These are phyloP conservation scores for Brasenia schreberi DNA, from an alignment of 164 flowering plant genomes.

Conservation along the genomic window DNA sequence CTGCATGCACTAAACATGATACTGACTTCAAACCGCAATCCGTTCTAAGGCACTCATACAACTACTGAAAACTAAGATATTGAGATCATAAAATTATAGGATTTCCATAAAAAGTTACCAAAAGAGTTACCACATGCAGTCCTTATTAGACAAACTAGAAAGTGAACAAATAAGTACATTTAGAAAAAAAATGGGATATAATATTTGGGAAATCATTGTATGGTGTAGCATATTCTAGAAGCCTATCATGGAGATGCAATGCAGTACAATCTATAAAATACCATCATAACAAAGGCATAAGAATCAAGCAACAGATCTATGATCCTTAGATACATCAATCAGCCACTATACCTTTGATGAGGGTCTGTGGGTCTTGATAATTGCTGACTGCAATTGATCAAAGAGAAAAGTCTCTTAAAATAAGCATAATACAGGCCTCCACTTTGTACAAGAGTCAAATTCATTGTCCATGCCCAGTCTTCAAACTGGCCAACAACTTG, in stretches of 20 bases:
- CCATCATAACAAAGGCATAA: not conserved
- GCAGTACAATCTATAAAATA: not conserved
- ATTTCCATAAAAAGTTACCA: too few species aligned
- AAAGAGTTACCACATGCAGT: too few species aligned
- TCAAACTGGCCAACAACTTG: not conserved
- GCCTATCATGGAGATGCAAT: not conserved
- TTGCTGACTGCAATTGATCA: not conserved
- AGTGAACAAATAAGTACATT: not conserved
- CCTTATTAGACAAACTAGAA: too few species aligned
- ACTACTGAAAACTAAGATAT: too few species aligned
- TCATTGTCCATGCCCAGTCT: not conserved
- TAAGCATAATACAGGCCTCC: not conserved
- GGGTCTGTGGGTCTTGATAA: not conserved
- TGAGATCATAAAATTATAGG: too few species aligned
- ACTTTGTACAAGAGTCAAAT: not conserved
- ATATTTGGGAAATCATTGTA: not conserved
- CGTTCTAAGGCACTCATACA: too few species aligned
- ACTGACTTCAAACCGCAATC: too few species aligned
- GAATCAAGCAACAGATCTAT: slow-evolving; percentile 12
- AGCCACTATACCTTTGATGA: not conserved
- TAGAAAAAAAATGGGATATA: not conserved
- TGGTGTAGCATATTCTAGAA: not conserved
- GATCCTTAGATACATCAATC: slow-evolving; percentile 9
- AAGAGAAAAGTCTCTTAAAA: not conserved
- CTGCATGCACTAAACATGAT: too few species aligned